A percentile compares a stretch with the other conserved stretches of the same genome.
These are phyloP conservation scores for Skeletonema potamos DNA, from an alignment of 108 stramenopile species.

Conservation along the genomic window DNA sequence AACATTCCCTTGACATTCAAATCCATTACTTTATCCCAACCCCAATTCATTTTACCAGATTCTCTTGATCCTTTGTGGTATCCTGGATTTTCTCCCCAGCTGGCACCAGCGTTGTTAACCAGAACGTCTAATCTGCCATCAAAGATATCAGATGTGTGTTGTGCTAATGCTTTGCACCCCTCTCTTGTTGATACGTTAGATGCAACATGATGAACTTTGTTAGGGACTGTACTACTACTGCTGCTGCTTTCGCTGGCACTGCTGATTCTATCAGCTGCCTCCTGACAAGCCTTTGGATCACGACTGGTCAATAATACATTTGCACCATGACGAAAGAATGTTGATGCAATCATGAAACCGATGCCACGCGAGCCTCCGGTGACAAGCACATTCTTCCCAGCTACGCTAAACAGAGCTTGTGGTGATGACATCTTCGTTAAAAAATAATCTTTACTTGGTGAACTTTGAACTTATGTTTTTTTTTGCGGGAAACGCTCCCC, in stretches of 20 bases:
- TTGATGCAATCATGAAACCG: slow-evolving; percentile 88
- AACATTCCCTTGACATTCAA: slow-evolving; percentile 94
- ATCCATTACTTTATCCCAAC: slow-evolving; percentile 91
- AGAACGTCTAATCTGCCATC: slow-evolving; percentile 72
- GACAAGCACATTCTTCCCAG: slow-evolving; percentile 85
- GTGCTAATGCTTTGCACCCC: slow-evolving; percentile 78
- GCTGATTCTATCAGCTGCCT: slow-evolving; percentile 46
- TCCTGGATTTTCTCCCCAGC: slow-evolving; percentile 54
- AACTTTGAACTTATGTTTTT: too few relatives aligned
- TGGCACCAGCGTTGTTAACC: slow-evolving; percentile 75
- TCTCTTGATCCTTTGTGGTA: slow-evolving; percentile 73
- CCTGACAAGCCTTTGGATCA: slow-evolving; percentile 69
- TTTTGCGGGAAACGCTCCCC: neutral
- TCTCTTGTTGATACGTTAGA: slow-evolving; percentile 81
- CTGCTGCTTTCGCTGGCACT: too few relatives aligned
- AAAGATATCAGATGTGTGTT: slow-evolving; percentile 58
- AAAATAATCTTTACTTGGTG: too few relatives aligned
- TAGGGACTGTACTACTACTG: neutral
- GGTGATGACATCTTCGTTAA: slow-evolving; percentile 4
- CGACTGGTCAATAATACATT: slow-evolving; percentile 86
- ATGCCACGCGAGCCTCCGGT: slow-evolving; percentile 92
- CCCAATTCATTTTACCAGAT: slow-evolving; percentile 89
- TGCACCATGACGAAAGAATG: slow-evolving; percentile 74
- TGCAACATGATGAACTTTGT: slow-evolving; percentile 54
- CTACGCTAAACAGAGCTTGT: slow-evolving; percentile 52